Evolutionary conservation across 23 red algal genomes (phyloP).

Genomic region (Gracilariopsis chorda): DNA sequence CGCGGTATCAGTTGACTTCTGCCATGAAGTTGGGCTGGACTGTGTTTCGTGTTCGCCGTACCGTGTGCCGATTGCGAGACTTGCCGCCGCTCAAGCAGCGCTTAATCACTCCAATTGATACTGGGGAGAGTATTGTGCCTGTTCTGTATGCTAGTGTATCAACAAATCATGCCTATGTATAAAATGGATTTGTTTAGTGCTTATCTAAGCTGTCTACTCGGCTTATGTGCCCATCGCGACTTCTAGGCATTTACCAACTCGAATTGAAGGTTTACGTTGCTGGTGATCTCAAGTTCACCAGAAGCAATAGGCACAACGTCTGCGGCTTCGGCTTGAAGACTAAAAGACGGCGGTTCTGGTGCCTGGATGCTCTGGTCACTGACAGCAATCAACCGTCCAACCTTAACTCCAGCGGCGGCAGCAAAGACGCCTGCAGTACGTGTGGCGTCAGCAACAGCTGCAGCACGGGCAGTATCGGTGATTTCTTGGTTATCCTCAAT

Average conservation of each 20-base stretch:
- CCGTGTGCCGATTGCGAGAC: slow-evolving; percentile 38
- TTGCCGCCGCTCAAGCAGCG: slow-evolving; percentile 47
- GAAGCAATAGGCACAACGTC: slow-evolving; percentile 1
- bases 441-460: slow-evolving; percentile 12
- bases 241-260: too few relatives aligned
- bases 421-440: not conserved
- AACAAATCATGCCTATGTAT: too few relatives aligned
- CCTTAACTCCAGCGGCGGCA: not conserved
- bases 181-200: too few relatives aligned
- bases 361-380: not conserved
- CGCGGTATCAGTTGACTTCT: slow-evolving; percentile 33
- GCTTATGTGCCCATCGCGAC: too few relatives aligned
- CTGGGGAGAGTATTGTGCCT: too few relatives aligned
- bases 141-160: too few relatives aligned
- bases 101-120: too few relatives aligned
- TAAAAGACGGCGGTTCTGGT: not conserved
- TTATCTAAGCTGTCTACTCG: too few relatives aligned
- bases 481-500: not conserved
- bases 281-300: not conserved
- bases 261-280: slow-evolving; percentile 4
- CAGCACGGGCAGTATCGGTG: not conserved
- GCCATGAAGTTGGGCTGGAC: slow-evolving; percentile 41
- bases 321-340: not conserved
- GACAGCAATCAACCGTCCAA: slow-evolving; percentile 26
- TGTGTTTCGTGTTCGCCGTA: slow-evolving; percentile 62